These are phyloP conservation scores for Trichoderma citrinoviride DNA, from an alignment of 2,329 filamentous ascomycete species.

Conservation along the genomic window DNA sequence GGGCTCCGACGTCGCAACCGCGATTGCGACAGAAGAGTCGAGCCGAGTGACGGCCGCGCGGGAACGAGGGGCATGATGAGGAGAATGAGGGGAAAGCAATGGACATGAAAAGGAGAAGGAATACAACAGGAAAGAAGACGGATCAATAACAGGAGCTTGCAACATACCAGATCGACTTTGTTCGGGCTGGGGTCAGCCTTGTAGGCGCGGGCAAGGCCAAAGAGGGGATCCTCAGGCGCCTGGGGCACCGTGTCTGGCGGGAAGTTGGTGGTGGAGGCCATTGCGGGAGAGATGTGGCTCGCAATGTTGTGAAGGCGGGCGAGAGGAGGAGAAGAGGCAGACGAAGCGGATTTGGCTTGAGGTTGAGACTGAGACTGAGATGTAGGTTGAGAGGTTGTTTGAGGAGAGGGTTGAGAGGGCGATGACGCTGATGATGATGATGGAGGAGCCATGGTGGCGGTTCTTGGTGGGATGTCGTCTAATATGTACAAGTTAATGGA, in stretches of 20 bases:
- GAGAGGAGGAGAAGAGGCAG: slow-evolving; percentile 48
- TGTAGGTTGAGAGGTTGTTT: too few species aligned
- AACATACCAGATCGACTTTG: slow-evolving; percentile 86
- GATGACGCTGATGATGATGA: slow-evolving; percentile 26
- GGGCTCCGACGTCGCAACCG: slow-evolving; percentile 15
- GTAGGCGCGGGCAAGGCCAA: slow-evolving; percentile 87
- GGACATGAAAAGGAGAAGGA: too few species aligned
- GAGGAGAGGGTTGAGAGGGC: neutral
- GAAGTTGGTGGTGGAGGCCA: slow-evolving; percentile 61
- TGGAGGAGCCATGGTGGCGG: slow-evolving; percentile 29
- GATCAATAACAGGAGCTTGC: neutral
- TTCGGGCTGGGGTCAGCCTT: slow-evolving; percentile 70
- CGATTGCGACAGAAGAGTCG: neutral
- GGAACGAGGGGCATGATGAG: too few species aligned
- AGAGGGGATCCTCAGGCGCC: slow-evolving; percentile 92
- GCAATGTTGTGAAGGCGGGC: slow-evolving; percentile 60
- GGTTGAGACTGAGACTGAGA: slow-evolving; percentile 25
- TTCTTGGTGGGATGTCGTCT: slow-evolving; percentile 23
- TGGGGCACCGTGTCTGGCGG: slow-evolving; percentile 74
- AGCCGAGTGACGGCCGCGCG: neutral
- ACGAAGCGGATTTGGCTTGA: slow-evolving; percentile 34
- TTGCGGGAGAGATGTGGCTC: slow-evolving; percentile 66
- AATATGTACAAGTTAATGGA: neutral
- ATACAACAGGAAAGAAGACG: neutral
- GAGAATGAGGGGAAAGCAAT: neutral